Percentiles rank a stretch among this genome's conserved stretches.
These are phyloP conservation scores for Multifurca ochricompacta DNA, from an alignment of 768 basidiomycete genomes.

Conservation along the genomic window DNA sequence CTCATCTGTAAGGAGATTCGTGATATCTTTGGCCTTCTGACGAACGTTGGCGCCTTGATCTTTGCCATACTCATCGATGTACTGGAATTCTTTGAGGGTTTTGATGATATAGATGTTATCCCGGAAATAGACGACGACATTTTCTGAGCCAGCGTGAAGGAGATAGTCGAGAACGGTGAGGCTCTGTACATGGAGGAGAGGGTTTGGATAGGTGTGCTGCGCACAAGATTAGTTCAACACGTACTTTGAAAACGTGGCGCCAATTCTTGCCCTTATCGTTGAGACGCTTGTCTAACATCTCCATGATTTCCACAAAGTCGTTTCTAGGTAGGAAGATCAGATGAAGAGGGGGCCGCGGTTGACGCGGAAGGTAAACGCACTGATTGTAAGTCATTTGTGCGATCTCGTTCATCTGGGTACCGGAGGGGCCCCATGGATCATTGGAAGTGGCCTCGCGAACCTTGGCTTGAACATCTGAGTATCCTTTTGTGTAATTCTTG, in stretches of 20 bases:
- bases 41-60: constrained; percentile 98
- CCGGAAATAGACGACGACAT: constrained; percentile 96
- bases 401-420: constrained; percentile 98
- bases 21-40: constrained; percentile 97
- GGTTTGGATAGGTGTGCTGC: background rate
- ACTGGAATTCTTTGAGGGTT: constrained; percentile 98
- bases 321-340: constrained; percentile 39
- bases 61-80: constrained; percentile 88
- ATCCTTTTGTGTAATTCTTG: constrained; percentile 94
- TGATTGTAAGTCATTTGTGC: constrained; percentile 97
- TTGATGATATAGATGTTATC: constrained; percentile 98
- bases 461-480: constrained; percentile 92
- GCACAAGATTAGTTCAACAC: constrained; percentile 14
- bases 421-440: constrained; percentile 96
- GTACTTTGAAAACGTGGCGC: constrained; percentile 97
- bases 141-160: constrained; percentile 93
- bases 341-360: background rate
- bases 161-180: constrained; percentile 93
- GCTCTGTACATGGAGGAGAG: constrained; percentile 40
- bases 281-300: constrained; percentile 97
- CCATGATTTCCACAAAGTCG: constrained; percentile 99
- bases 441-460: constrained; percentile 95
- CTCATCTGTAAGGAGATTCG: constrained; percentile 85
- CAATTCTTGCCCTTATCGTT: constrained; percentile 99
- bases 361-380: constrained; percentile 39